phyloP scores from a whole-genome alignment of 148 eudicot genomes.

The Nyssa sinensis region DNA sequence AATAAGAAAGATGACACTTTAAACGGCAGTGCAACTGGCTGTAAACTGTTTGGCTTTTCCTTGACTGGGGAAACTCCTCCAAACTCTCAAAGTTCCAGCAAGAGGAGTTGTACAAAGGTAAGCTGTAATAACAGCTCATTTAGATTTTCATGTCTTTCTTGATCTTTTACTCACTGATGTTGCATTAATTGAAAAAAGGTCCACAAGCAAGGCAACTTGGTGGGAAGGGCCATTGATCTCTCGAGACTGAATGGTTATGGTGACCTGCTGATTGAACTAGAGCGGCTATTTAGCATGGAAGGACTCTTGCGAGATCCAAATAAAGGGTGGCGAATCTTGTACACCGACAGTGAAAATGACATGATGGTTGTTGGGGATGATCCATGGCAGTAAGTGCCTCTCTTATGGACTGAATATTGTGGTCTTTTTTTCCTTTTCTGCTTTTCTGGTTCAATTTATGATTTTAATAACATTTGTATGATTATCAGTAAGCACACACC shows the following conservation, averaged over 20 bases:
- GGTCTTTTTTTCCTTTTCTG: not conserved
- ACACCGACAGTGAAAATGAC: conserved; percentile 81
- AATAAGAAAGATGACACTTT: conserved; percentile 29
- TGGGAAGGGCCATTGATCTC: conserved; percentile 85
- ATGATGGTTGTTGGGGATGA: conserved; percentile 95
- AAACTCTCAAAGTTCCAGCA: conserved; percentile 49
- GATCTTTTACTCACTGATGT: conserved; percentile 7
- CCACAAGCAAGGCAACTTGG: conserved; percentile 92
- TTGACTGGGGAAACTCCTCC: conserved; percentile 47
- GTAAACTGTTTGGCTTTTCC: conserved; percentile 70
- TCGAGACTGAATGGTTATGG: conserved; percentile 56
- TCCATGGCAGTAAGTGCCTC: conserved; percentile 93
- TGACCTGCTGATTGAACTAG: conserved; percentile 65
- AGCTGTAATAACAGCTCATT: conserved; percentile 4
- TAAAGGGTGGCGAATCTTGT: conserved; percentile 78
- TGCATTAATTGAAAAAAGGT: conserved; percentile 44
- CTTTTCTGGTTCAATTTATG: not conserved
- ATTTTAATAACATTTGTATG: not conserved
- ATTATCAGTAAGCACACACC: not conserved
- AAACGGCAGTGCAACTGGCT: conserved; percentile 32
- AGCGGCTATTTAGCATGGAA: conserved; percentile 80
- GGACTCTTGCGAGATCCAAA: conserved; percentile 66
- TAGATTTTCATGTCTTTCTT: not conserved
- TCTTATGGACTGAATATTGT: not conserved
- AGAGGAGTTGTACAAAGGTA: conserved; percentile 93